Base-by-base conservation (phyloP, 331 rosid species). In the Arachis monticola region DNA sequence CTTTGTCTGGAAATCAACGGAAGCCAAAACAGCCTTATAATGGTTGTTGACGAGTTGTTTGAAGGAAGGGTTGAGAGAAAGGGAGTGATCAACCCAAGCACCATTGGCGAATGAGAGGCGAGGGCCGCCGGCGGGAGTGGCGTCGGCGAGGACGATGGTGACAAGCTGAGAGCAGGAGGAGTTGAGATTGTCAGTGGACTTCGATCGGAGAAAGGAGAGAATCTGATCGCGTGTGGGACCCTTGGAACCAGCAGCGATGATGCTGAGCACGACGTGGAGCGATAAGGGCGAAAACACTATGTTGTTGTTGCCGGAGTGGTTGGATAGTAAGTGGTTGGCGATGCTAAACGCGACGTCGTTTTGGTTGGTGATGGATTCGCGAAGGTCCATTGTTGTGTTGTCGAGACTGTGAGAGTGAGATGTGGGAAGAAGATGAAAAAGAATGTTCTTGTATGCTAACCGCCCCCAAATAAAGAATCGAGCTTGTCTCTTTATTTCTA, bases 251-350 rank as follows among this genome's bases (percentile, higher is more conserved):
- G 93, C 83, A 1, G 97, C 96, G 56, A 92, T 56, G 38, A 92
- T 70, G 85, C 97, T 92, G 0, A 94, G 83, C 38, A 90, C 84
- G 12, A 87, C 87, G 66, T 94, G 91, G 53, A 92, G 62, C 22
- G 99, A 91, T 38, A 88, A 60, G 6, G 99, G 97, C 45, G 99
- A 94, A 70, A 85, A 76, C 2, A 94, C 92, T 0, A 83, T 22
- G 86, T 91, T 94, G 14, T 83, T 83, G 73, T 79, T 55, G 8
- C 72, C 52, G 70, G 70, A 88, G 44, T 78, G 74, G 67, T 83
- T 56, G 32, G 53, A 82, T 44, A 94, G 79, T 6, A 92, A 14
- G 22, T 61, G 81, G 76, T 87, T 92, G 1, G 97, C 80, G 17
- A 94, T 22, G 72, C 63, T 69, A 70, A 90, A 31, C 6, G 80